These are phyloP conservation scores for Debaryomyces subglobosus DNA, from an alignment of 1,139 yeast genomes.

Conservation along the genomic window DNA sequence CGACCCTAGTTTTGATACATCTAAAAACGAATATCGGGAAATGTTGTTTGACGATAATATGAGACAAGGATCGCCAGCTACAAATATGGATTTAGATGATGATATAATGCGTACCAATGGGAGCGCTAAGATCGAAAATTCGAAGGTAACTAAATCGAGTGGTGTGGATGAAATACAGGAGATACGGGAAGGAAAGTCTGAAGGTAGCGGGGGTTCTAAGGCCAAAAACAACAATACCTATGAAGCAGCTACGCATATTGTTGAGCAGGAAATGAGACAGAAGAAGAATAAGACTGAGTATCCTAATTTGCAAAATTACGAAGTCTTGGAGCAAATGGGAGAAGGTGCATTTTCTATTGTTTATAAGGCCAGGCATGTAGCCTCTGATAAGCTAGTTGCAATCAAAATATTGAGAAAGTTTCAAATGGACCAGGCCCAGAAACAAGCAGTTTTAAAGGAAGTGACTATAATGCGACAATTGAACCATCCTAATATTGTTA, in stretches of 20 bases:
- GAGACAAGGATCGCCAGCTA: neutral
- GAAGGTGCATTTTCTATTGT: constrained; percentile 95
- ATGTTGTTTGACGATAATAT: neutral
- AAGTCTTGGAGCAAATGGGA: constrained; percentile 69
- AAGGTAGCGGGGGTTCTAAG: neutral
- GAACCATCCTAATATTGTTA: constrained; percentile 52
- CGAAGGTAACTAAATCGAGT: neutral
- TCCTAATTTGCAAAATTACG: constrained; percentile 52
- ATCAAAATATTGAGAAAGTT: constrained; percentile 58
- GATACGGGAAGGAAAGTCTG: neutral
- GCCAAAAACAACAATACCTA: constrained; percentile 31
- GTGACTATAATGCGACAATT: constrained; percentile 61
- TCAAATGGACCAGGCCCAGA: constrained; percentile 56
- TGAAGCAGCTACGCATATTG: constrained; percentile 60
- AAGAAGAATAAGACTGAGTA: constrained; percentile 42
- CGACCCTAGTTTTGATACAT: neutral
- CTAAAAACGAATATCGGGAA: neutral
- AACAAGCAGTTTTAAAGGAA: constrained; percentile 58
- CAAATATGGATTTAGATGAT: neutral
- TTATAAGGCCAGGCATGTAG: constrained; percentile 62
- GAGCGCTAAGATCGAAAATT: neutral
- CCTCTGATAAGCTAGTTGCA: constrained; percentile 64
- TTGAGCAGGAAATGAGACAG: constrained; percentile 59
- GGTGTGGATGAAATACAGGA: neutral
- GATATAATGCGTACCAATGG: neutral